Evolutionary conservation across 2,329 filamentous ascomycete species (phyloP).

Genomic region (Ceratocystis harringtonii): DNA sequence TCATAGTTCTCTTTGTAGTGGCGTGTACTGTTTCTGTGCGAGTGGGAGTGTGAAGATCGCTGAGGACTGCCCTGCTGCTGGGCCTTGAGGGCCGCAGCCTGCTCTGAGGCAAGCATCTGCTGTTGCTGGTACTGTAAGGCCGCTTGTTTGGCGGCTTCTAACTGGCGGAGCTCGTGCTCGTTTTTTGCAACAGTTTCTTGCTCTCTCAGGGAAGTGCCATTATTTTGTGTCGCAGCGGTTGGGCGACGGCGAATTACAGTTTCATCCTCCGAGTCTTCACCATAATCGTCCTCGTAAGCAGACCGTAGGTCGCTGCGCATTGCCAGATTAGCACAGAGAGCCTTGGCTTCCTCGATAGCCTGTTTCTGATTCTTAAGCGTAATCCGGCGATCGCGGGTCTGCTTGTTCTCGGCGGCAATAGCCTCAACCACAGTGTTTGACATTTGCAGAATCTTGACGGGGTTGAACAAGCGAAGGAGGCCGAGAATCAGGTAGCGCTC

Average conservation of each 20-base stretch:
- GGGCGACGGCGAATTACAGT: constrained; percentile 9
- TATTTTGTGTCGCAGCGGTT: constrained; percentile 1
- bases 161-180: neutral
- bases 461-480: constrained; percentile 38
- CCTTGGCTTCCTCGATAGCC: constrained; percentile 36
- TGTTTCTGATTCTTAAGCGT: constrained; percentile 34
- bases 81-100: neutral
- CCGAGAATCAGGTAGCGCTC: constrained; percentile 37
- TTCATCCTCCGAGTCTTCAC: constrained; percentile 15
- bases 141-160: neutral
- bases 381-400: constrained; percentile 35
- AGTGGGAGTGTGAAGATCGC: constrained; percentile 5
- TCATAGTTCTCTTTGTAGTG: constrained; percentile 11
- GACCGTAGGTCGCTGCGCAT: constrained; percentile 37
- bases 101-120: constrained; percentile 8
- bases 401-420: constrained; percentile 39
- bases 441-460: constrained; percentile 37
- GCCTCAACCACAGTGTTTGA: constrained; percentile 31
- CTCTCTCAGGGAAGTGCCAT: neutral
- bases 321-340: constrained; percentile 35
- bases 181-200: neutral
- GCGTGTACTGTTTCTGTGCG: constrained; percentile 9
- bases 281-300: constrained; percentile 21
- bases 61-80: constrained; percentile 7
- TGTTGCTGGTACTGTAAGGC: constrained; percentile 5